Base-by-base conservation (phyloP, 2,329 filamentous ascomycete genomes). In the Rutstroemia sp. region DNA sequence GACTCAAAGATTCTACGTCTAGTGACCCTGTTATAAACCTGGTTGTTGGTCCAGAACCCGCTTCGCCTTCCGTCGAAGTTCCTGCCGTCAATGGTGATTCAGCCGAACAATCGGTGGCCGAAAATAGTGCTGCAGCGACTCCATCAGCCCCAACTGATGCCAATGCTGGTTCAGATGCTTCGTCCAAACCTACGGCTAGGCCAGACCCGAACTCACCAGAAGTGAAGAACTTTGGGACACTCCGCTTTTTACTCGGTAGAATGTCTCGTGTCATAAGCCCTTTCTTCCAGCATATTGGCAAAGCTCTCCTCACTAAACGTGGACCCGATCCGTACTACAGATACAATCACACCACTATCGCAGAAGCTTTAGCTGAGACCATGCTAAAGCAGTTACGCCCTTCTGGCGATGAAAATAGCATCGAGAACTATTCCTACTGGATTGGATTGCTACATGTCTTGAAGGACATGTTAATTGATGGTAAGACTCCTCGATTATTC, bases 251-350 rank as follows among this genome's bases (percentile, higher is more conserved):
- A 10, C 78, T 97, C 12, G 86, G 87, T 65, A 86, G 89, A 37
- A 81, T 95, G 64, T 85, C 92, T 21, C 84, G 85, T 8, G 86
- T 86, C 3, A 87, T 92, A n/a, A 87, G 90, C 18, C 86, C 88
- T 0, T 88, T 97, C 63, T 87, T 96, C 68, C 90, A 95, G 66
- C 86, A 85, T 1, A 75, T 97, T 45, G 92, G 92, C 12, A 94
- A 90, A 70, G 82, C 87, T 16, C 75, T 97, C 21, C 78, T 95
- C 4, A 83, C 84, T 45, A 87, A 90, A 58, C 83, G 91, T 50
- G 83, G 83, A 60, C 78, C 82, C 27, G 91, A 96, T 64, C 65
- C 74, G 2, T 86, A 77, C 62, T 76, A 55, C 72, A 81, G 61
- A 73, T 75, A 53, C 75, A 78, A 56, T 37, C 82, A 86, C 59